phyloP scores from a whole-genome alignment of 495 filamentous ascomycete genomes.

The Talaromyces proteolyticus region DNA sequence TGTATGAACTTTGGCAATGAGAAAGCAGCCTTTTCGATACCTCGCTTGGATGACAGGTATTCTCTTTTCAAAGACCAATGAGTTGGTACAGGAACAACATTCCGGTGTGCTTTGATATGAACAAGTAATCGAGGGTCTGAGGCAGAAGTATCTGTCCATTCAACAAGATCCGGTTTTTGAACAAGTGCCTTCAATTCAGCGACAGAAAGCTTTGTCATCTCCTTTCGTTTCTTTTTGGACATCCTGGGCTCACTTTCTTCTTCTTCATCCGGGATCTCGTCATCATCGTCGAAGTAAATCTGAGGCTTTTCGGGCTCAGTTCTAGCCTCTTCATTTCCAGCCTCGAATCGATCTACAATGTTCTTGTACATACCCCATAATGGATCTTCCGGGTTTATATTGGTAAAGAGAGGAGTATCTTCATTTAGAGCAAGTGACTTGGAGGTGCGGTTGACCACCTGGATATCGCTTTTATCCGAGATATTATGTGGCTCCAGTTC shows the following conservation, averaged over 20 bases:
- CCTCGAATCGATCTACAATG: slow-evolving; percentile 69
- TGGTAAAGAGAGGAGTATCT: slow-evolving; percentile 23
- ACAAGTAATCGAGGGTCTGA: slow-evolving; percentile 84
- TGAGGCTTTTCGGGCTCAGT: slow-evolving; percentile 80
- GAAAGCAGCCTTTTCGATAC: slow-evolving; percentile 92
- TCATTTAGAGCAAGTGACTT: neutral
- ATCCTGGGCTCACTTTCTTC: slow-evolving; percentile 59
- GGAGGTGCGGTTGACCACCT: neutral
- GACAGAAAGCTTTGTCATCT: slow-evolving; percentile 84
- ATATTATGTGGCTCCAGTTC: neutral
- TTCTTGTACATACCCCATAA: slow-evolving; percentile 77
- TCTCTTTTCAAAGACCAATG: slow-evolving; percentile 97
- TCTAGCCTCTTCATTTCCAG: slow-evolving; percentile 47
- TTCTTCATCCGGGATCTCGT: slow-evolving; percentile 86
- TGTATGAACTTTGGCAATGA: slow-evolving; percentile 94
- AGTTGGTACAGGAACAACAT: slow-evolving; percentile 87
- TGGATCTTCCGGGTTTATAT: slow-evolving; percentile 62
- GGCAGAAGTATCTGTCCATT: slow-evolving; percentile 96
- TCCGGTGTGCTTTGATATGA: slow-evolving; percentile 90
- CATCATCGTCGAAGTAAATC: slow-evolving; percentile 78
- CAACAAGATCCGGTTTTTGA: slow-evolving; percentile 85
- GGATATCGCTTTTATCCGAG: neutral
- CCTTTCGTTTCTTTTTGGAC: slow-evolving; percentile 91
- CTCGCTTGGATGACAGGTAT: slow-evolving; percentile 91
- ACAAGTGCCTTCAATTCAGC: slow-evolving; percentile 93